phyloP scores from a whole-genome alignment of 257 asterid species.

The Capsicum baccatum region DNA sequence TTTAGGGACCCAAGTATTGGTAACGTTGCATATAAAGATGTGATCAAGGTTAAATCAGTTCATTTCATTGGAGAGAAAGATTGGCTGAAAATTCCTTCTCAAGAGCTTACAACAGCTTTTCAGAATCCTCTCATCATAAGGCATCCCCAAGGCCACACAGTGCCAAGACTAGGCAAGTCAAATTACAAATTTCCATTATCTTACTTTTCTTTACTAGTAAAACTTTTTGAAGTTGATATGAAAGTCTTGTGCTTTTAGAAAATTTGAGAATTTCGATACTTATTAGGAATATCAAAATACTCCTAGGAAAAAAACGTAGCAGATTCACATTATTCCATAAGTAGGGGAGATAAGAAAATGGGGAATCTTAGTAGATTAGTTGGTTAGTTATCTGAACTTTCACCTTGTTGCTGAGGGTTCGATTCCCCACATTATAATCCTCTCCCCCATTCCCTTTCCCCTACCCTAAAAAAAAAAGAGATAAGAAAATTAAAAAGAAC shows the following conservation, averaged over 20 bases:
- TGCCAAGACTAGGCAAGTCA: slow-evolving; percentile 61
- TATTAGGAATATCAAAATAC: background rate
- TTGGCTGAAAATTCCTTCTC: slow-evolving; percentile 65
- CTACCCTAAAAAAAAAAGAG: no score
- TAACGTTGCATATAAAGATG: slow-evolving; percentile 58
- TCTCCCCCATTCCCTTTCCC: no score
- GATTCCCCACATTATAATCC: no score
- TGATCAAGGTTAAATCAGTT: slow-evolving; percentile 56
- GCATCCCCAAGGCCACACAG: slow-evolving; percentile 77
- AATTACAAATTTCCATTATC: background rate
- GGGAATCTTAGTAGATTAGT: no score
- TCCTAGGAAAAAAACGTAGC: background rate
- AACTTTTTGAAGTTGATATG: background rate
- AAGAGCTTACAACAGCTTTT: slow-evolving; percentile 61
- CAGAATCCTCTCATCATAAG: slow-evolving; percentile 53
- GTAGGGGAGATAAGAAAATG: background rate
- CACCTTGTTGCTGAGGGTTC: no score
- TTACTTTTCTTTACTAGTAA: background rate
- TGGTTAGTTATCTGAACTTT: no score
- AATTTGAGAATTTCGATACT: background rate
- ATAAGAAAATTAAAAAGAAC: background rate
- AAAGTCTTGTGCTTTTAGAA: background rate
- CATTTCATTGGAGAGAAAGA: slow-evolving; percentile 72
- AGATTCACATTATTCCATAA: background rate
- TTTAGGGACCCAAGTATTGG: slow-evolving; percentile 58